Evolutionary conservation across 176 grass and related monocot species (phyloP).

Genomic region (Aegilops tauschii): DNA sequence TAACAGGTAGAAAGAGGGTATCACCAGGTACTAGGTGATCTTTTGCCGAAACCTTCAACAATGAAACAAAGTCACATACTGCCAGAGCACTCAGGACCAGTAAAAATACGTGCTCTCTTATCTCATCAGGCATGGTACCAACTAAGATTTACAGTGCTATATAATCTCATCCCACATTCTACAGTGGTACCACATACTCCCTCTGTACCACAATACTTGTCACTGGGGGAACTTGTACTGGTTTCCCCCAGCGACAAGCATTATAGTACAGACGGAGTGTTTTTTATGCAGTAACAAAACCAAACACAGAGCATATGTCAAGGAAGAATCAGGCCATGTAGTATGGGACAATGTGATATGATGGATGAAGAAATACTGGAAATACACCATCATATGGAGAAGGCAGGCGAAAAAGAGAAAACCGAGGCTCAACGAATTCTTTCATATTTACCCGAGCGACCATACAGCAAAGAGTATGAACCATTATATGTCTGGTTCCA

Average conservation of each 20-base stretch:
- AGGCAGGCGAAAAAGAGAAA: background rate
- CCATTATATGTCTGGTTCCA: background rate
- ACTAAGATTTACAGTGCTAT: background rate
- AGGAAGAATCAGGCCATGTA: background rate
- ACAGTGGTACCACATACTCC: background rate
- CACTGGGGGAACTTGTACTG: no score
- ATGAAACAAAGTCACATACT: slow-evolving; percentile 33
- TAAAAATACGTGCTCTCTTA: slow-evolving; percentile 4
- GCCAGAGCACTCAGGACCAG: background rate
- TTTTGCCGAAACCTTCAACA: slow-evolving; percentile 73
- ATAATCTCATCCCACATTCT: background rate
- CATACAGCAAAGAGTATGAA: slow-evolving; percentile 1
- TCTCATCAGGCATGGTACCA: slow-evolving; percentile 7
- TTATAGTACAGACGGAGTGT: no score
- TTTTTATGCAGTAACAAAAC: background rate
- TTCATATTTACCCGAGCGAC: background rate
- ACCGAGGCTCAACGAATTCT: background rate
- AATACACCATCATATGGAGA: background rate
- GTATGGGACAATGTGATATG: background rate
- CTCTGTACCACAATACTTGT: no score
- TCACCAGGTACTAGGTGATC: slow-evolving; percentile 75
- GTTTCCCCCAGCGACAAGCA: no score
- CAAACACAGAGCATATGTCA: background rate
- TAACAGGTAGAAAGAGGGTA: slow-evolving; percentile 72
- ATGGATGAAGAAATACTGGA: slow-evolving; percentile 11